Evolutionary conservation across 805 yeast genomes (phyloP).

Genomic region (Millerozyma acaciae): DNA sequence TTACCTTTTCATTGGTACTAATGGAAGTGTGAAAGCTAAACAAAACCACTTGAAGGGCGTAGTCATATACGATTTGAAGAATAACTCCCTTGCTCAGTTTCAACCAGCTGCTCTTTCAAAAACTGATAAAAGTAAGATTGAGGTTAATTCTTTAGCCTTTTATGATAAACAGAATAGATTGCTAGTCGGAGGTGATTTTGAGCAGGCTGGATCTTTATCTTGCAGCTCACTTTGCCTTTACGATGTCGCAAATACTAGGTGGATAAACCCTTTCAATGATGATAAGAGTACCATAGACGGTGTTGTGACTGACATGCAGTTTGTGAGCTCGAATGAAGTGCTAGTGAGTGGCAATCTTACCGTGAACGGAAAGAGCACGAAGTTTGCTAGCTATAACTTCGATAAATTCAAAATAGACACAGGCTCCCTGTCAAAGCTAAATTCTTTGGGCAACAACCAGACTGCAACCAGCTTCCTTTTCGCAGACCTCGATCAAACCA

Average conservation of each 20-base stretch:
- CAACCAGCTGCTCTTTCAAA: constrained; percentile 50
- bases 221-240: constrained; percentile 69
- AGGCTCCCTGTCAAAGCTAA: constrained; percentile 14
- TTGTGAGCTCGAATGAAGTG: constrained; percentile 35
- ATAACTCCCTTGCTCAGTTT: constrained; percentile 34
- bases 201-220: constrained; percentile 48
- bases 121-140: constrained; percentile 33
- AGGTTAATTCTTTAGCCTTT: constrained; percentile 33
- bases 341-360: constrained; percentile 52
- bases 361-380: constrained; percentile 27
- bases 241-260: constrained; percentile 48
- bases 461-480: constrained; percentile 41
- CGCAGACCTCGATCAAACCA: constrained; percentile 34
- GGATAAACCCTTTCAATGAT: constrained; percentile 45
- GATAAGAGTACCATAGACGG: constrained; percentile 40
- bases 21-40: constrained; percentile 29
- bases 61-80: constrained; percentile 47
- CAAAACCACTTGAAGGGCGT: constrained; percentile 39
- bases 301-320: constrained; percentile 47
- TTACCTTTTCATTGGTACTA: constrained; percentile 44
- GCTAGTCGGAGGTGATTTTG: constrained; percentile 73
- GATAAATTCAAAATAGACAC: constrained; percentile 25
- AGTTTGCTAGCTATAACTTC: constrained; percentile 57
- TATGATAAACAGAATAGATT: constrained; percentile 35
- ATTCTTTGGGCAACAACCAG: constrained; percentile 16